Base-by-base conservation (phyloP, 352 stramenopile species). In the Phytophthora palmivora region DNA sequence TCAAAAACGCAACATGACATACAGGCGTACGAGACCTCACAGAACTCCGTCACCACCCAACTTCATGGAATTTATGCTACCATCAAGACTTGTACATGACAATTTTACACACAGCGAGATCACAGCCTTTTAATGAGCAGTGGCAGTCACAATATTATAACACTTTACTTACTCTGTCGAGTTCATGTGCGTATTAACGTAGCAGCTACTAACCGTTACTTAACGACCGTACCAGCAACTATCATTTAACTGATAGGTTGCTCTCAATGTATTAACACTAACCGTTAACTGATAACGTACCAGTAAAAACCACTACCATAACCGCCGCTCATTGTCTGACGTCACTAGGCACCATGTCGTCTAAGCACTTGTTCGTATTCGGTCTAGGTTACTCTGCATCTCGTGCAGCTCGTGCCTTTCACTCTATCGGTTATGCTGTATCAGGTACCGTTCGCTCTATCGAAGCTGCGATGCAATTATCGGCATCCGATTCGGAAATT, bases 281-380 rank as follows among this genome's bases (percentile, higher is more conserved):
- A 28, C 24, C 24, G 24, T 3, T 28, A 28, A 28, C 3, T 28
- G 6, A 3, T 28, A 28, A 6, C 6, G 6, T 6, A 28, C 24
- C 24, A 28, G 41, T 47, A 33, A 10, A 14, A 18, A 15, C 39
- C 30, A 16, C 2, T 28, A 14, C 2, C 33, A 36, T 3, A 6
- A 28, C 24, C 24, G 21, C 48, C 42, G 18, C 15, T 39, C 53
- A 44, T 57, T 58, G 24, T 39, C 36, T 51, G 43, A 55, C 55
- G 45, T 49, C 55, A 39, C 22, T 28, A 28, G 24, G 24, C 6
- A 6, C 24, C 34, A 63, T 58, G 44, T 44, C 53, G 24, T 49
- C 43, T 9, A 76, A 77, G 21, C 88, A 88, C 61, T 74, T 92
- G 30, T 96, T 97, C 62, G 84, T 97, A 19, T 97, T 97, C 61